phyloP scores from a whole-genome alignment of 305 asterid species.

The Solanum hybrid region DNA sequence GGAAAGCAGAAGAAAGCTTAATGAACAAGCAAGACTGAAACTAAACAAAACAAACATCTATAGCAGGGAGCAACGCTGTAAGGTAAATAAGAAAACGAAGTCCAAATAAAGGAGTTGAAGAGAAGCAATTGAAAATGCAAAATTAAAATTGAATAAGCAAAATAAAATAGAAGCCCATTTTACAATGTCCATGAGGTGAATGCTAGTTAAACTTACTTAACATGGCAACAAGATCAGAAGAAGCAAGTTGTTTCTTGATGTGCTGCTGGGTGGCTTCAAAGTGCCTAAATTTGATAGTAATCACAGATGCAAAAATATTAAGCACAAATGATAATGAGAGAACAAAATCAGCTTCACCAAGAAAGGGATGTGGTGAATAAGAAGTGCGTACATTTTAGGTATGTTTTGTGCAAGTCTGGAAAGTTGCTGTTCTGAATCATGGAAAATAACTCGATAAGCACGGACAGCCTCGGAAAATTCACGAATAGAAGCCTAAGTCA shows the following conservation, averaged over 20 bases:
- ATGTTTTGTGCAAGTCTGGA: slow-evolving; percentile 71
- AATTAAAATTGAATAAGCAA: background rate
- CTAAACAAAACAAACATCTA: background rate
- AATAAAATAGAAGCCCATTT: background rate
- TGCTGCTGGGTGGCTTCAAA: slow-evolving; percentile 65
- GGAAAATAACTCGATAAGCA: slow-evolving; percentile 85
- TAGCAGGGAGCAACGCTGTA: background rate
- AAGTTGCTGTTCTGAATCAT: slow-evolving; percentile 82
- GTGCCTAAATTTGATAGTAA: slow-evolving; percentile 41
- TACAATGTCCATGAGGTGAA: background rate
- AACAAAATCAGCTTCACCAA: background rate
- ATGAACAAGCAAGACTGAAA: background rate
- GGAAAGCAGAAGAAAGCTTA: background rate
- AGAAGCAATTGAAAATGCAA: background rate
- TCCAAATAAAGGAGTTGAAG: background rate
- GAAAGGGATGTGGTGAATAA: slow-evolving; percentile 6
- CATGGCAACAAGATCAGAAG: slow-evolving; percentile 54
- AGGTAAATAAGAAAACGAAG: background rate
- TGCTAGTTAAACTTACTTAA: slow-evolving; percentile 49
- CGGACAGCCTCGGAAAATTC: slow-evolving; percentile 93
- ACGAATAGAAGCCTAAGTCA: slow-evolving; percentile 66
- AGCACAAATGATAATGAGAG: background rate
- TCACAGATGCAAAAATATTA: background rate
- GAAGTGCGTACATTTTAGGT: slow-evolving; percentile 46
- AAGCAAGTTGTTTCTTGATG: slow-evolving; percentile 44